Evolutionary conservation across 257 asterid species (phyloP), one percentile per base, ranked within the genome.

Genomic region (Rehmannia glutinosa): DNA sequence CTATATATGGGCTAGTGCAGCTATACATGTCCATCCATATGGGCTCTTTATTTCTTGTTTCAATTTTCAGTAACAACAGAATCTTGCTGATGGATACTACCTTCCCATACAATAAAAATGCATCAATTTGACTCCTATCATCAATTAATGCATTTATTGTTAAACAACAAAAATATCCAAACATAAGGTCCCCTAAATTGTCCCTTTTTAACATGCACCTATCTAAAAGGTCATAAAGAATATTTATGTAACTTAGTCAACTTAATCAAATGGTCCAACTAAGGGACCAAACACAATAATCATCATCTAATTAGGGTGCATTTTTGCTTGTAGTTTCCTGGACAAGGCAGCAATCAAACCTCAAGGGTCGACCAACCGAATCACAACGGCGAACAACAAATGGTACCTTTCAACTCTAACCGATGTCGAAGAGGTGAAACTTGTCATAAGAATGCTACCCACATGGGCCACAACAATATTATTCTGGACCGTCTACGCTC

Each of bases 381-480:
- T 15, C 2, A 19, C 45, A 0, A 46, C 6, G 45, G 64, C 45
- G 8, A 75, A 69, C 36, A 75, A 69, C 36, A 87, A 84, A 61
- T 92, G 98, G 98, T 1, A 54, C 25, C 79, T 89, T 4, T 78
- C 87, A 17, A 85, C 96, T 2, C 62, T 84, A 66, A 92, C 98
- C 0, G 96, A 92, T 10, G 94, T 92, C 0, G 98, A 92, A 74
- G 96, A 92, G 75, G 96, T 92, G 0, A 92, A 92, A 57, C 35
- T 83, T 15, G 86, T 92, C 19, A 62, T 87, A 0, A 58, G 96
- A 56, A 87, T 92, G 96, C 68, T 89, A 11, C 96, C 98, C 2
- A 83, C 88, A 16, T 92, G 96, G 98, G 98, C 91, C 68, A 92
- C 96, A 1, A 85, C 96, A 0, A 80, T 92, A 7, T 75, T 92